These are phyloP conservation scores for Pleurozium schreberi DNA, from an alignment of 225 moss, liverwort and hornwort species.

Conservation along the genomic window DNA sequence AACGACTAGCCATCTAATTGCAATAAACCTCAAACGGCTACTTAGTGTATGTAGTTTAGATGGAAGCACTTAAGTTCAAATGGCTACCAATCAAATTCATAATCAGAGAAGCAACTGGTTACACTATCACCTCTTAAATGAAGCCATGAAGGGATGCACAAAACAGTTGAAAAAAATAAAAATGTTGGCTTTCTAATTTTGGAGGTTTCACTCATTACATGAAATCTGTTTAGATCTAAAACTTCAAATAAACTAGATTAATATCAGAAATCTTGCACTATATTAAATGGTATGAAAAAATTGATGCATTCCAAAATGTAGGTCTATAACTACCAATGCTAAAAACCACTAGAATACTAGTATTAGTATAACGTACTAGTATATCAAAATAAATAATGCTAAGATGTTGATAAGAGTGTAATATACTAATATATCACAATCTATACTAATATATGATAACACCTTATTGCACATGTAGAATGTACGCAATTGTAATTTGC, in stretches of 20 bases:
- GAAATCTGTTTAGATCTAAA: accelerated
- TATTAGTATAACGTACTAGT: neutral
- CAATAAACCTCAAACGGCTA: accelerated
- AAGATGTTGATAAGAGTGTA: neutral
- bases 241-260: accelerated
- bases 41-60: accelerated
- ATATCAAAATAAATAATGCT: neutral
- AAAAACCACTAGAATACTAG: neutral
- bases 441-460: neutral
- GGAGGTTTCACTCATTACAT: no score
- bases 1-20: neutral
- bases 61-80: accelerated
- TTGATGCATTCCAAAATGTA: neutral
- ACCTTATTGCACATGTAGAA: neutral
- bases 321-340: neutral
- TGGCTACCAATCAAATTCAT: neutral
- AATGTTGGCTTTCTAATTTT: no score
- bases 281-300: neutral
- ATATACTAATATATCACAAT: neutral
- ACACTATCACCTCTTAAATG: no score
- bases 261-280: neutral
- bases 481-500: neutral
- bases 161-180: neutral
- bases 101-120: no score
- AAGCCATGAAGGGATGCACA: neutral